phyloP scores from a whole-genome alignment of 306 rosid genomes.

The Glycyrrhiza uralensis region DNA sequence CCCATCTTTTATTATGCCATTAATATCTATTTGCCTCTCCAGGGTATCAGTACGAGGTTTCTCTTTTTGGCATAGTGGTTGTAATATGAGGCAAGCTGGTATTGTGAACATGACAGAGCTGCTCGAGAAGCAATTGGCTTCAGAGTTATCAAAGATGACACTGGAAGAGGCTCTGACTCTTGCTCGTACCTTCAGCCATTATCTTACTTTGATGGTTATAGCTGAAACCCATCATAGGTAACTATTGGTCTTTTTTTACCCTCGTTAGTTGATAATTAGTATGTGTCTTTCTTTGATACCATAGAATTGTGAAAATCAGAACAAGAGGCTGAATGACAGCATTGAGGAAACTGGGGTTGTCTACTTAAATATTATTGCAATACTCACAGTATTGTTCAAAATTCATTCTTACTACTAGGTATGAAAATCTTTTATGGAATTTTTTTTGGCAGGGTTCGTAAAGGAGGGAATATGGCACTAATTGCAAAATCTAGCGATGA shows the following conservation, averaged over 20 bases:
- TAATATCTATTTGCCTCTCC: no score
- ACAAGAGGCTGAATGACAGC: no score
- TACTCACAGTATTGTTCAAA: no score
- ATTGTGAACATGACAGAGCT: slow-evolving; percentile 67
- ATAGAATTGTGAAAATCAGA: not conserved
- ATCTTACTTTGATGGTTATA: slow-evolving; percentile 83
- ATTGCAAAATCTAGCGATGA: slow-evolving; percentile 84
- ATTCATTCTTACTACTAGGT: not conserved
- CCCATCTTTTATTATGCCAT: no score
- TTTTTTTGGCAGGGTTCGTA: slow-evolving; percentile 64
- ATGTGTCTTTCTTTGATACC: slow-evolving; percentile 9
- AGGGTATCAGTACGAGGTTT: not conserved
- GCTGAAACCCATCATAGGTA: slow-evolving; percentile 96
- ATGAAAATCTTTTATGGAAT: not conserved
- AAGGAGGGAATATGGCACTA: slow-evolving; percentile 54
- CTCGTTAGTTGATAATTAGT: not conserved
- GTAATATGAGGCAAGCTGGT: slow-evolving; percentile 87
- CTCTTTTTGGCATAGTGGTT: slow-evolving; percentile 59
- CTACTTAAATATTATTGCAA: no score
- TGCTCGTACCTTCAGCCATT: slow-evolving; percentile 90
- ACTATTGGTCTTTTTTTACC: not conserved
- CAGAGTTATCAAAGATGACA: slow-evolving; percentile 83
- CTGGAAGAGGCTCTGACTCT: slow-evolving; percentile 76
- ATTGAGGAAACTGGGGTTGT: no score
- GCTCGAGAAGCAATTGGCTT: slow-evolving; percentile 82